Base-by-base conservation (phyloP, 495 filamentous ascomycete species). In the Lophiotrema nucula region DNA sequence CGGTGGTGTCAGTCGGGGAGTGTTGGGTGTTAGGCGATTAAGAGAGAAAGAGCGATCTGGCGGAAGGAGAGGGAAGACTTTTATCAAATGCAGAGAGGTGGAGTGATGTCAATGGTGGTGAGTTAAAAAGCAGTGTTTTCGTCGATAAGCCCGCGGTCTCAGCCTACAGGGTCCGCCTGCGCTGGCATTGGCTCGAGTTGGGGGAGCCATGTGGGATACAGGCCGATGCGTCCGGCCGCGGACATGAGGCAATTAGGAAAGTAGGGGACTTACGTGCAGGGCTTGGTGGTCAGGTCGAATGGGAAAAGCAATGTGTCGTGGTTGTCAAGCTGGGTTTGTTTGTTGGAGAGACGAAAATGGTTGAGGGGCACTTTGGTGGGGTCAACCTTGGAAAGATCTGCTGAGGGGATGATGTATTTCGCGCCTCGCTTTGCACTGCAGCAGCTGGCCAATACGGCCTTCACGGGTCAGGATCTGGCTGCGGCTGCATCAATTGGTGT, bases 191-290 rank as follows among this genome's bases (percentile, higher is more conserved):
- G 37, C 13, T 26, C 23, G 23, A 23, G 31, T 53, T 44, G 47
- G 28, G 39, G 60, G 37, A 27, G 43, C 16, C 23, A 16, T 28
- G 44, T 19, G 53, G 57, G 42, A 51, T 38, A 47, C 28, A 53
- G 53, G 60, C 54, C 39, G 53, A n/a, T 25, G 19, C 33, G 12
- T 24, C 48, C 63, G 63, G 63, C 63, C 63, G 63, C 63, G 63
- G 63, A 66, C 51, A 43, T 38, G 58, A 62, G 53, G 62, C 52
- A 61, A 61, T 61, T 50, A 60, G 52, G 39, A 66, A 50, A 56
- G 12, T 15, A 41, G 18, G 28, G 15, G 43, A 66, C 63, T 66
- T 66, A 66, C 63, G 43, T 58, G 63, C 28, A 58, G 53, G 33
- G 42, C 53, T 56, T 47, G 53, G 35, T 28, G 27, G 58, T 46